Evolutionary conservation across 2,329 filamentous ascomycete species (phyloP).

Genomic region (Pseudopyricularia javanii): DNA sequence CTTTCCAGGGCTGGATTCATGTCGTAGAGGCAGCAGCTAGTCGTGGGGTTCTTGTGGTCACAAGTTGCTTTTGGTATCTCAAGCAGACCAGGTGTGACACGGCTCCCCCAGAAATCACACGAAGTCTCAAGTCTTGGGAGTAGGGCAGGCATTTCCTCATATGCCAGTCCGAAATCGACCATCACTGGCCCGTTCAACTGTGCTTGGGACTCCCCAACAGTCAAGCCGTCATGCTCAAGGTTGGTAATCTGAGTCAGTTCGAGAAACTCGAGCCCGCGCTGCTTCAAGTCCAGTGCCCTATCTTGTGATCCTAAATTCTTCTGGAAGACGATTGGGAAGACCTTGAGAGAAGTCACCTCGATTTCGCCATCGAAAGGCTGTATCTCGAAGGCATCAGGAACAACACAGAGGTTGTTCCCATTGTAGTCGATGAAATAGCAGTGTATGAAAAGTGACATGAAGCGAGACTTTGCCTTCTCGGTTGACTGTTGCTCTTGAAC

Average conservation of each 20-base stretch:
- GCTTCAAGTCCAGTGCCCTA: background rate
- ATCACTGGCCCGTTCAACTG: constrained; percentile 6
- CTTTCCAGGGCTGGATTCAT: background rate
- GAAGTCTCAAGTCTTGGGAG: background rate
- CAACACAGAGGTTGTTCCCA: constrained; percentile 22
- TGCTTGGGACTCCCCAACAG: background rate
- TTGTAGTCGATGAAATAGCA: constrained; percentile 28
- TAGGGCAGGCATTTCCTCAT: background rate
- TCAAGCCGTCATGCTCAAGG: constrained; percentile 20
- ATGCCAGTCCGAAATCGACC: constrained; percentile 23
- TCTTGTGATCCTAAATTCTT: constrained; percentile 16
- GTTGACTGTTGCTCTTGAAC: background rate
- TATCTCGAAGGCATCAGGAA: constrained; percentile 23
- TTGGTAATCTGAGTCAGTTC: constrained; percentile 19
- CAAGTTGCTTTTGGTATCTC: too few relatives aligned
- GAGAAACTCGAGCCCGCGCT: constrained; percentile 5
- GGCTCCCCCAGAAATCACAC: background rate
- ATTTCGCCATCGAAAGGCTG: constrained; percentile 23
- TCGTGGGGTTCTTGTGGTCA: background rate
- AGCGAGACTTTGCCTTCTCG: background rate
- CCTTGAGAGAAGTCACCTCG: constrained; percentile 21
- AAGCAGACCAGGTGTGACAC: too few relatives aligned
- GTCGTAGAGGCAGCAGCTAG: background rate
- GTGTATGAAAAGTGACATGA: background rate
- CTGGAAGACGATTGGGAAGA: constrained; percentile 25